Evolutionary conservation across 306 rosid genomes (phyloP), one percentile per base, ranked within the genome.

Genomic region (Heteromeles arbutifolia): DNA sequence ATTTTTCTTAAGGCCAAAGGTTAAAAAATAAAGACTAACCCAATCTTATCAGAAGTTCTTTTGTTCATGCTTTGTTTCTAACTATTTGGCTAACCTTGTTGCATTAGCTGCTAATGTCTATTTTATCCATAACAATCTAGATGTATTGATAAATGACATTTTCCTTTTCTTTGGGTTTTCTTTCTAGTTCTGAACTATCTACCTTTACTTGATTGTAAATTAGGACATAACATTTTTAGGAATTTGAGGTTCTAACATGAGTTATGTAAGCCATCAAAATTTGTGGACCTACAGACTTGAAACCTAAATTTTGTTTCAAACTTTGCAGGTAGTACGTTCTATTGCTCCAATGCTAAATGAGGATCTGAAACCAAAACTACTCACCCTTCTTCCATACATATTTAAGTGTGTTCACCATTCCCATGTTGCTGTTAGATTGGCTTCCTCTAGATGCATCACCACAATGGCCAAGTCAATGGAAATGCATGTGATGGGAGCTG

Each of bases 401-500:
- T 95, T 95, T 67, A 81, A 85, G 57, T 95, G 99, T 79, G 81
- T 90, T 61, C 85, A 87, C 41, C 97, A 95, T 74, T 77, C 91
- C 68, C 97, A 95, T 71, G 88, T 89, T 81, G 99, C 99, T 70
- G 97, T 95, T 84, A 90, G 99, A 88, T 85, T 95, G 83, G 96
- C 97, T 80, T 90, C 99, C 67, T 90, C 96, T 54, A 90, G 97
- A 80, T 95, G 97, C 85, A 95, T 95, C 83, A 90, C 99, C 74
- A 86, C 99, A 75, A 88, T 95, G 96, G 99, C 99, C 74, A 88
- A 85, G 84, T 86, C 99, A 69, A 87, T 90, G 99, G 88, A 87
- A 53, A 83, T 74, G 72, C 77, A 83, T 85, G 93, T 91, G 48
- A 95, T 95, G 97, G 91, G 92, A 72, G 93, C 96, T 59, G 89